Evolutionary conservation across 2,329 filamentous ascomycete species (phyloP).

Genomic region (Scytalidium sp.): DNA sequence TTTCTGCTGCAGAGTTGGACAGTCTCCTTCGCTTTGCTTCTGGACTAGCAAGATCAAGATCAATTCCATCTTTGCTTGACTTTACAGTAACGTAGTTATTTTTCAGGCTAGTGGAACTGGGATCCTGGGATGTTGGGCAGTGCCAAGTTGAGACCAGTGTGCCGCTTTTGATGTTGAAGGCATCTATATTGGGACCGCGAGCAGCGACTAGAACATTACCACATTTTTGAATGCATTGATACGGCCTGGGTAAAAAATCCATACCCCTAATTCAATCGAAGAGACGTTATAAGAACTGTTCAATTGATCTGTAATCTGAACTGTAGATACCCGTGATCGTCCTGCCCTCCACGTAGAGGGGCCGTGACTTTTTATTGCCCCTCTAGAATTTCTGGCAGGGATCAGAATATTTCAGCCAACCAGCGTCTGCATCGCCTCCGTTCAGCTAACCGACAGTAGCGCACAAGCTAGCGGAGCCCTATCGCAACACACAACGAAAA

Average conservation of each 20-base stretch:
- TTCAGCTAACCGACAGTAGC: neutral
- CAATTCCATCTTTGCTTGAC: conserved; percentile 8
- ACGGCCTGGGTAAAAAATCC: conserved; percentile 43
- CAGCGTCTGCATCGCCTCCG: neutral
- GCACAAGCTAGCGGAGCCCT: neutral
- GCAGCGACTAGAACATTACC: conserved; percentile 67
- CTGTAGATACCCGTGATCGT: too few relatives aligned
- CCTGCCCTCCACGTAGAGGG: neutral
- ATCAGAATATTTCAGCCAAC: neutral
- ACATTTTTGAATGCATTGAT: conserved; percentile 57
- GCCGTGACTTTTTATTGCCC: neutral
- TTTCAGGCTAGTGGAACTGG: neutral
- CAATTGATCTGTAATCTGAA: too few relatives aligned
- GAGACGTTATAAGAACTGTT: too few relatives aligned
- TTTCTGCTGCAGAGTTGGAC: conserved; percentile 8
- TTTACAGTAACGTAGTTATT: conserved; percentile 1
- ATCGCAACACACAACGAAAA: neutral
- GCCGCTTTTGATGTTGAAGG: conserved; percentile 59
- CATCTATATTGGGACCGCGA: conserved; percentile 68
- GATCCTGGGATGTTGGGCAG: conserved; percentile 15
- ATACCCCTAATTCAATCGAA: too few relatives aligned
- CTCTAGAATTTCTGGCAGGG: neutral
- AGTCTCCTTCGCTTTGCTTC: conserved; percentile 30
- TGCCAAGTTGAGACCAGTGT: conserved; percentile 47
- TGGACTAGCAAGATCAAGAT: conserved; percentile 11